Percentiles rank a stretch among this genome's conserved stretches.
phyloP scores from a whole-genome alignment of 345 rosid species.

The Arabis alpina region DNA sequence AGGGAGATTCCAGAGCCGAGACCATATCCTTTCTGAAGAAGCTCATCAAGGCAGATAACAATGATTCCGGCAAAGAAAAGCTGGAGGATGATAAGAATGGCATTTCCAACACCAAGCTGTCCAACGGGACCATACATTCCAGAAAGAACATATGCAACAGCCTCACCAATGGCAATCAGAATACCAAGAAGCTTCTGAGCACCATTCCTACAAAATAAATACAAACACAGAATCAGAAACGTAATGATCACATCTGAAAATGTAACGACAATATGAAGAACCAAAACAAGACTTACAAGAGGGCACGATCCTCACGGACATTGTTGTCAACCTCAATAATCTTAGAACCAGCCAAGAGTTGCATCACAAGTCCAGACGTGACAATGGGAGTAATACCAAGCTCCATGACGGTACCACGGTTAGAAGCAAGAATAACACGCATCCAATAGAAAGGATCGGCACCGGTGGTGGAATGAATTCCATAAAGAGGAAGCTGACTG shows the following conservation, averaged over 20 bases:
- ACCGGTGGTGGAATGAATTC: constrained; percentile 69
- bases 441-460: constrained; percentile 83
- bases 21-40: constrained; percentile 84
- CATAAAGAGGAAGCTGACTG: constrained; percentile 81
- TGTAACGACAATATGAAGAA: too few species aligned
- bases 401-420: constrained; percentile 80
- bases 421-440: constrained; percentile 79
- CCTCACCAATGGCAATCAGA: constrained; percentile 79
- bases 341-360: constrained; percentile 75
- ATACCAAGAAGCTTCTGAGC: constrained; percentile 85
- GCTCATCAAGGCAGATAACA: constrained; percentile 83
- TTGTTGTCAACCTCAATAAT: constrained; percentile 78
- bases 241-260: too few species aligned
- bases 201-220: constrained; percentile 58
- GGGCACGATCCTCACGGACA: constrained; percentile 74
- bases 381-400: constrained; percentile 79
- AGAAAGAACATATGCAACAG: constrained; percentile 81
- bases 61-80: constrained; percentile 87
- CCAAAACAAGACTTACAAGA: constrained; percentile 49
- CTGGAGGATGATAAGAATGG: constrained; percentile 75
- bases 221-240: constrained; percentile 13
- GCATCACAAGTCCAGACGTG: constrained; percentile 73
- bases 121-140: constrained; percentile 85
- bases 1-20: constrained; percentile 87
- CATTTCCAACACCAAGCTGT: constrained; percentile 86